A percentile compares a stretch with the other conserved stretches of the same genome.
These are phyloP conservation scores for Ulota crispa DNA, from an alignment of 225 moss, liverwort and hornwort genomes.

Conservation along the genomic window DNA sequence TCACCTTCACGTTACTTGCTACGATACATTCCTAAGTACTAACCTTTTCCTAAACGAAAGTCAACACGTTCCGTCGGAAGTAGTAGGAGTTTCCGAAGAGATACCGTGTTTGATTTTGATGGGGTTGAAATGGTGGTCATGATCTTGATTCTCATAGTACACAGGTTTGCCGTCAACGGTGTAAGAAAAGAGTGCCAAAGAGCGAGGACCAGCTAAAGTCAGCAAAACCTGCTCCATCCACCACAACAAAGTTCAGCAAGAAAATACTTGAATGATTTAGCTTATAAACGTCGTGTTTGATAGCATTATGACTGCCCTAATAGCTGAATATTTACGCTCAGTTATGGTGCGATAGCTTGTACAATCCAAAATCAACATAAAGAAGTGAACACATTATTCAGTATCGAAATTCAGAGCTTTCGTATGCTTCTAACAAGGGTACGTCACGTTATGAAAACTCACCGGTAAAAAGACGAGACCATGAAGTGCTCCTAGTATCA, in stretches of 20 bases:
- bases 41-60: not conserved
- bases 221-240: conserved; percentile 51
- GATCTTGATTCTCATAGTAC: conserved; percentile 50
- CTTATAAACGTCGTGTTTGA: not conserved
- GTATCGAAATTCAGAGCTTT: not conserved
- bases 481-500: conserved; percentile 80
- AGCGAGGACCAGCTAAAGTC: conserved; percentile 68
- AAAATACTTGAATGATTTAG: not conserved
- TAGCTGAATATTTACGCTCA: not conserved
- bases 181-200: conserved; percentile 51
- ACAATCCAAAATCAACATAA: not conserved
- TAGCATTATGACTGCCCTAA: not conserved
- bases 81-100: conserved; percentile 19
- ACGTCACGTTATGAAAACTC: conserved; percentile 14
- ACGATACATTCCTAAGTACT: conserved; percentile 9
- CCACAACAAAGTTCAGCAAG: conserved; percentile 10
- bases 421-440: not conserved
- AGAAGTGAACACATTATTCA: not conserved
- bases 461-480: conserved; percentile 92
- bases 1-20: conserved; percentile 1
- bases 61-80: conserved; percentile 2
- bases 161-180: conserved; percentile 56
- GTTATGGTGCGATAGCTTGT: not conserved
- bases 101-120: conserved; percentile 22
- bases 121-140: conserved; percentile 59